These are phyloP conservation scores for Cytospora chrysosperma DNA, from an alignment of 2,329 filamentous ascomycete genomes.

Conservation along the genomic window DNA sequence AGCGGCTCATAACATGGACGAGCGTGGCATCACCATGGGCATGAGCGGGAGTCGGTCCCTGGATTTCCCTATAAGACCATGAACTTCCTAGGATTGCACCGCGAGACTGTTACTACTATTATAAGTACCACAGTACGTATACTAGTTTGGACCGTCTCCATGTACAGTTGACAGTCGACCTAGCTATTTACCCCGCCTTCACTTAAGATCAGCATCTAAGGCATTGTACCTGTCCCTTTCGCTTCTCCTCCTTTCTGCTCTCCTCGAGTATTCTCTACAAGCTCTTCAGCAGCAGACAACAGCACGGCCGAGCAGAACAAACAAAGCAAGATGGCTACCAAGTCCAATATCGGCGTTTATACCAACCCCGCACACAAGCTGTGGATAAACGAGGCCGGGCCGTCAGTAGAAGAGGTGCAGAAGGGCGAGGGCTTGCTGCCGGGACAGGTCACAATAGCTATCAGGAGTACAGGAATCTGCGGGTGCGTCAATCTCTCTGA, in stretches of 20 bases:
- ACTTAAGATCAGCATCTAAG: not conserved
- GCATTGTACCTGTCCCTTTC: not conserved
- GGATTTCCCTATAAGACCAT: conserved; percentile 3
- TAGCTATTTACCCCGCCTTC: conserved; percentile 15
- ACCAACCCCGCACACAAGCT: conserved; percentile 91
- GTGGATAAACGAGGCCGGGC: conserved; percentile 79
- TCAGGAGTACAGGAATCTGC: conserved; percentile 95
- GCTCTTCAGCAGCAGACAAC: conserved; percentile 13
- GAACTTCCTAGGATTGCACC: not conserved
- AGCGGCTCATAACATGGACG: conserved; percentile 1
- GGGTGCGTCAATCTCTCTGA: conserved; percentile 56
- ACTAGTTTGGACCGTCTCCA: not conserved
- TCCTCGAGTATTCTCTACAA: not conserved
- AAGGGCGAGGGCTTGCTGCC: conserved; percentile 67
- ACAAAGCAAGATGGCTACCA: conserved; percentile 47
- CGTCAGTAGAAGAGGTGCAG: conserved; percentile 71
- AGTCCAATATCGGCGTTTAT: conserved; percentile 93
- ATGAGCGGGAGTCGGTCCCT: not conserved
- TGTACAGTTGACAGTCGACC: conserved; percentile 23
- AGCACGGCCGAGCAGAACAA: conserved; percentile 27
- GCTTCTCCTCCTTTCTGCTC: not conserved
- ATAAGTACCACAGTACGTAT: not conserved
- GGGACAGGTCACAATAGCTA: conserved; percentile 83
- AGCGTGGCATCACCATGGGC: conserved; percentile 1
- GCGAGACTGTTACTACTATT: conserved; percentile 7